Conservation (phyloP, 176 grass and related monocot species). For the Cenchrus fungigraminus region DNA sequence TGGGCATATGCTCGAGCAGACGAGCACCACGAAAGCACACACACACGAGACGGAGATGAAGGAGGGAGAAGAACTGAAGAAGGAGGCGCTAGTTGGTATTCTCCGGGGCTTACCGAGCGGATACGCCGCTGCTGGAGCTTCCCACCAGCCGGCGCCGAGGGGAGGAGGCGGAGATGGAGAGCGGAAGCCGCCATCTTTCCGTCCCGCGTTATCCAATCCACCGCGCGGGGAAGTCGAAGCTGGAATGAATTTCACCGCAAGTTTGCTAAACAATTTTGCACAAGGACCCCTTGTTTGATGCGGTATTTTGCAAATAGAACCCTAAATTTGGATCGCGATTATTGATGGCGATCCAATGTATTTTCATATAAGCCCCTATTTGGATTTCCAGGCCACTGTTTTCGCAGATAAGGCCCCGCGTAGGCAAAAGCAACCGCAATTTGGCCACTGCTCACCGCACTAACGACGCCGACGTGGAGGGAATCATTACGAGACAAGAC, state of each 20-base stretch:
- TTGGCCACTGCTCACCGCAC: background rate
- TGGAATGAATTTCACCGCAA: background rate
- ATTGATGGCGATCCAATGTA: background rate
- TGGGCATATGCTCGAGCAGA: too few species aligned
- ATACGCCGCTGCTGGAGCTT: background rate
- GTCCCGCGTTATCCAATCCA: constrained; percentile 27
- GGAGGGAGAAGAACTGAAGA: background rate
- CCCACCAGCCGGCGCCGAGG: constrained; percentile 11
- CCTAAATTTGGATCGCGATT: background rate
- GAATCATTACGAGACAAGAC: background rate
- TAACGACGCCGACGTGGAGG: background rate
- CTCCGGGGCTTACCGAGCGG: constrained; percentile 6
- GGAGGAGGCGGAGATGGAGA: constrained; percentile 1
- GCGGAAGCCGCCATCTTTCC: constrained; percentile 29
- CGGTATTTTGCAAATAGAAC: background rate
- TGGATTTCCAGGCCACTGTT: background rate
- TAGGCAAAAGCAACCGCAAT: background rate
- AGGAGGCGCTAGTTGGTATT: background rate
- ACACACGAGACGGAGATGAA: background rate
- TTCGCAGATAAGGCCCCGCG: background rate
- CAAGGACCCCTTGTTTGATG: background rate
- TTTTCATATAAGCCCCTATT: background rate
- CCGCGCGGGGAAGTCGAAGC: too few species aligned
- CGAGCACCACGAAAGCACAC: background rate
- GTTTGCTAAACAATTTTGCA: background rate